Percentiles rank a stretch among this genome's conserved stretches.
phyloP scores from a whole-genome alignment of 306 rosid species.

The Inga laurina region DNA sequence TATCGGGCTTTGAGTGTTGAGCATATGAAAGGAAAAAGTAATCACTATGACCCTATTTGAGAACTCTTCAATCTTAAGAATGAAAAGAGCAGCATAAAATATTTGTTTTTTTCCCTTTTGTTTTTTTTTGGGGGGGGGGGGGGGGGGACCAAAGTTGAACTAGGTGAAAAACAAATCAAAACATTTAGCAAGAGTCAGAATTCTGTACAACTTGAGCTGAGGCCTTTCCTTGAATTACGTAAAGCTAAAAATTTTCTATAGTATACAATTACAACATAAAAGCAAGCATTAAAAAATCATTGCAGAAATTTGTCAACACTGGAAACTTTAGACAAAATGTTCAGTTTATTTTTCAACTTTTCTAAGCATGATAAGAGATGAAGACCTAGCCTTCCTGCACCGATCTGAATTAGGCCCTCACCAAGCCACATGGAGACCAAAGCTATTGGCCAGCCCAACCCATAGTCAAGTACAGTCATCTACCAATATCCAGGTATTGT shows the following conservation, averaged over 20 bases:
- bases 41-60: background rate
- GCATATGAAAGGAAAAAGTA: background rate
- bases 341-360: background rate
- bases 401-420: background rate
- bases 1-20: background rate
- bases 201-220: constrained; percentile 3
- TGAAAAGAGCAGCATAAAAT: background rate
- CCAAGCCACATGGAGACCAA: background rate
- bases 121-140: too few species aligned
- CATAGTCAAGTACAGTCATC: constrained; percentile 1
- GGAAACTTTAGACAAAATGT: background rate
- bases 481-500: background rate
- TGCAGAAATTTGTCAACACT: background rate
- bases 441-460: background rate
- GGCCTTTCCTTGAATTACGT: background rate
- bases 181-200: constrained; percentile 15
- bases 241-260: background rate
- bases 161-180: background rate
- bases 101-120: background rate
- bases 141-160: background rate
- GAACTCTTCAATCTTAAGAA: background rate
- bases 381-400: background rate
- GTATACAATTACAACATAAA: too few species aligned
- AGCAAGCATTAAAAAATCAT: background rate
- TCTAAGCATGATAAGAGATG: background rate